These are phyloP conservation scores for Bassia scoparia DNA, from an alignment of 148 eudicot genomes.

Conservation along the genomic window DNA sequence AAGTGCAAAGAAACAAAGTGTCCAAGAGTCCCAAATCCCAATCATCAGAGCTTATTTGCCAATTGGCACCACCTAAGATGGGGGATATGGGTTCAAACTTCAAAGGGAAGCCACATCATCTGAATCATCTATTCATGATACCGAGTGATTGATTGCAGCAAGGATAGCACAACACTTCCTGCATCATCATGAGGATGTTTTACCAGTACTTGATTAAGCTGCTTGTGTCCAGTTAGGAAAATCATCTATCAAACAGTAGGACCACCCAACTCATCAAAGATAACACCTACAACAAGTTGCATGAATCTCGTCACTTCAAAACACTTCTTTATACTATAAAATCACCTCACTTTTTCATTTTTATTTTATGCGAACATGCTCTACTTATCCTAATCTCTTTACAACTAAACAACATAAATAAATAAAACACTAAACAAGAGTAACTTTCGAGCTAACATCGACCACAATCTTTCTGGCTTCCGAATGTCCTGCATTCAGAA, in stretches of 20 bases:
- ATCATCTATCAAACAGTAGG: slow-evolving; percentile 22
- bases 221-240: slow-evolving; percentile 17
- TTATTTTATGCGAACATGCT: not conserved
- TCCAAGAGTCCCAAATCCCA: too few relatives aligned
- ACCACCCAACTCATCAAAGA: slow-evolving; percentile 26
- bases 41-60: too few relatives aligned
- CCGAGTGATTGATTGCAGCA: too few relatives aligned
- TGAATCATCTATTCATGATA: too few relatives aligned
- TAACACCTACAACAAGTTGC: slow-evolving; percentile 19
- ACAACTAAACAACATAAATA: not conserved
- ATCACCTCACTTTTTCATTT: not conserved
- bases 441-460: not conserved
- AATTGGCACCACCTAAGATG: too few relatives aligned
- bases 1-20: too few relatives aligned
- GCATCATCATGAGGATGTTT: too few relatives aligned
- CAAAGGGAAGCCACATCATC: too few relatives aligned
- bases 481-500: slow-evolving; percentile 15
- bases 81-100: too few relatives aligned
- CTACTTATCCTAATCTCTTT: not conserved
- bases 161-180: too few relatives aligned
- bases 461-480: slow-evolving; percentile 1
- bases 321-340: not conserved
- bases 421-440: not conserved
- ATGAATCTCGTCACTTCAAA: slow-evolving; percentile 12
- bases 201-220: slow-evolving; percentile 12